Conservation (phyloP, 768 basidiomycete species). For the Rickenella mellea region DNA sequence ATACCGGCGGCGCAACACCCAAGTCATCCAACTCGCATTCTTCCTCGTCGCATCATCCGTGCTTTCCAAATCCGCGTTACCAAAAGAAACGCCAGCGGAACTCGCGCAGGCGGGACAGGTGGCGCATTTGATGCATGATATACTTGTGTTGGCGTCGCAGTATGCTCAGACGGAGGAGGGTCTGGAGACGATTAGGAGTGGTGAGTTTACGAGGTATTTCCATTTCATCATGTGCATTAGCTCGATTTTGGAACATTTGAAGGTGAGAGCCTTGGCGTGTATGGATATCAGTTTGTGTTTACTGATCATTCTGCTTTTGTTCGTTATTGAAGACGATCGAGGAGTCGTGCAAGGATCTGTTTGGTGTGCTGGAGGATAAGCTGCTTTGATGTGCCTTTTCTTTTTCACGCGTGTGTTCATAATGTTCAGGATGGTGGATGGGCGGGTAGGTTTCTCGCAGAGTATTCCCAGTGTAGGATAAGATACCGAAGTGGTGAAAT, state of each 20-base stretch:
- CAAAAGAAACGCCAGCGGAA: slow-evolving; percentile 9
- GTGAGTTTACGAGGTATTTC: slow-evolving; percentile 13
- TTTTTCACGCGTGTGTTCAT: no score
- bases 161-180: slow-evolving; percentile 14
- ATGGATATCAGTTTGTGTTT: not conserved
- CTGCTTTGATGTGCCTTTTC: slow-evolving; percentile 6
- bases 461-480: no score
- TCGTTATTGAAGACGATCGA: slow-evolving; percentile 9
- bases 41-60: slow-evolving; percentile 13
- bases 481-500: no score
- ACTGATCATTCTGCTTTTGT: not conserved
- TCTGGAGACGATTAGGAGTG: slow-evolving; percentile 6
- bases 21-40: slow-evolving; percentile 9
- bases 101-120: not conserved
- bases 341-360: slow-evolving; percentile 10
- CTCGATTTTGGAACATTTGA: slow-evolving; percentile 4
- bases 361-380: slow-evolving; percentile 13
- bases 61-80: slow-evolving; percentile 14
- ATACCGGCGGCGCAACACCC: slow-evolving; percentile 12
- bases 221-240: slow-evolving; percentile 10
- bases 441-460: no score
- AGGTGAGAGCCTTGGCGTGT: not conserved
- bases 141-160: slow-evolving; percentile 11
- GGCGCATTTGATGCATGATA: slow-evolving; percentile 3
- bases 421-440: no score